Percentiles rank a stretch among this genome's conserved stretches.
Evolutionary conservation across 345 rosid genomes (phyloP).

Genomic region (Excoecaria cochinchinensis): DNA sequence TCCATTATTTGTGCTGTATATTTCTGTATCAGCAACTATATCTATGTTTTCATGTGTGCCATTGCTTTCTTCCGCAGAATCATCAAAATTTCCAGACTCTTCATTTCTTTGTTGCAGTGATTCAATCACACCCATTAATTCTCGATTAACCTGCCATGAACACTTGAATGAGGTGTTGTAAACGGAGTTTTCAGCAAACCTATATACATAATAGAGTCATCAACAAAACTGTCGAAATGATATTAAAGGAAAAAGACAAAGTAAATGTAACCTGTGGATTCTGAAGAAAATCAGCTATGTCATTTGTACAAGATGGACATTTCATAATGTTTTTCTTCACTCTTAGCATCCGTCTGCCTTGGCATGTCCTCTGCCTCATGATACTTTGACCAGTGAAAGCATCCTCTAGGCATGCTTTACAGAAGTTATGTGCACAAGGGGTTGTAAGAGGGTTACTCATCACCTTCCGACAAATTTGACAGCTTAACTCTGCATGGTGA

Average conservation of each 20-base stretch:
- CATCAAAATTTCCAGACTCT: background rate
- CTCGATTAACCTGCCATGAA: slow-evolving; percentile 62
- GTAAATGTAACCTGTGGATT: slow-evolving; percentile 47
- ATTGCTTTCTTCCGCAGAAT: slow-evolving; percentile 15
- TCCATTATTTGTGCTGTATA: background rate
- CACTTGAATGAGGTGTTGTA: background rate
- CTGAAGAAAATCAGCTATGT: slow-evolving; percentile 54
- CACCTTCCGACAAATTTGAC: slow-evolving; percentile 51
- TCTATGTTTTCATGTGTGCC: slow-evolving; percentile 1
- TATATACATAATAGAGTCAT: background rate
- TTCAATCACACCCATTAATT: slow-evolving; percentile 57
- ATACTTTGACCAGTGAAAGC: slow-evolving; percentile 46
- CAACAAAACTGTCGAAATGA: background rate
- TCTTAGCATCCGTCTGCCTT: slow-evolving; percentile 53
- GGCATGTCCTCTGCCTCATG: slow-evolving; percentile 42
- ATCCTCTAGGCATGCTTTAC: slow-evolving; percentile 58
- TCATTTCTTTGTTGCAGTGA: slow-evolving; percentile 30
- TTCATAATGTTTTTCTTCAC: slow-evolving; percentile 54
- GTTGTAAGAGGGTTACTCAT: slow-evolving; percentile 68
- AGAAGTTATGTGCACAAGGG: slow-evolving; percentile 71
- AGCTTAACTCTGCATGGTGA: slow-evolving; percentile 43
- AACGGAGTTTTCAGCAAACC: background rate
- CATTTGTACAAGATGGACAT: slow-evolving; percentile 61
- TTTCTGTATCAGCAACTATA: slow-evolving; percentile 11
- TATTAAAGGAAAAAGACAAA: too few species aligned